Conservation (phyloP, 495 filamentous ascomycete species). For the Stereocaulon alpinum region DNA sequence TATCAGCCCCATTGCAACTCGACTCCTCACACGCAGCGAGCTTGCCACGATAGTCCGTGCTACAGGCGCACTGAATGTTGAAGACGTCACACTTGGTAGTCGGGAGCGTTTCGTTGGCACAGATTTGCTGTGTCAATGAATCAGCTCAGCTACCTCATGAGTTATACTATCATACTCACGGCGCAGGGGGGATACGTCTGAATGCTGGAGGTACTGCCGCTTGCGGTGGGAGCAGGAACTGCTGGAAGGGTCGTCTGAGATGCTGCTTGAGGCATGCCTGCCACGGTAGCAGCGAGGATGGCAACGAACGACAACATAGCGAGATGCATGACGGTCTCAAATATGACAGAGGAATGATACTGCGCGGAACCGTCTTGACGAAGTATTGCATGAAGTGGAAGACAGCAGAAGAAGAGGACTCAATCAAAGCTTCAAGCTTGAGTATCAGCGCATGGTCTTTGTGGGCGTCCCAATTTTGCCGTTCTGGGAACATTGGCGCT, state of each 20-base stretch:
- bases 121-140: not conserved
- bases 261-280: not conserved
- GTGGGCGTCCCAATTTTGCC: too few relatives aligned
- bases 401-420: too few relatives aligned
- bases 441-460: too few relatives aligned
- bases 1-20: not conserved
- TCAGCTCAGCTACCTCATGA: not conserved
- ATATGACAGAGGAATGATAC: too few relatives aligned
- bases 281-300: not conserved
- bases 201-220: not conserved
- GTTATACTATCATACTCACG: not conserved
- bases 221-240: not conserved
- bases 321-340: not conserved
- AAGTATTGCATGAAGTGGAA: too few relatives aligned
- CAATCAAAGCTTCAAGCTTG: too few relatives aligned
- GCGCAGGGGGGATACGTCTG: not conserved
- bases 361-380: too few relatives aligned
- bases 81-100: not conserved
- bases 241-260: not conserved
- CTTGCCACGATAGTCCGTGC: not conserved
- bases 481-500: too few relatives aligned
- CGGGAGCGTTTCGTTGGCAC: conserved; percentile 1
- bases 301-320: not conserved
- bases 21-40: conserved; percentile 4
- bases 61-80: conserved; percentile 6